Evolutionary conservation across 176 grass and related monocot genomes (phyloP), one percentile per base, ranked within the genome.

Genomic region (Stipa capillata): DNA sequence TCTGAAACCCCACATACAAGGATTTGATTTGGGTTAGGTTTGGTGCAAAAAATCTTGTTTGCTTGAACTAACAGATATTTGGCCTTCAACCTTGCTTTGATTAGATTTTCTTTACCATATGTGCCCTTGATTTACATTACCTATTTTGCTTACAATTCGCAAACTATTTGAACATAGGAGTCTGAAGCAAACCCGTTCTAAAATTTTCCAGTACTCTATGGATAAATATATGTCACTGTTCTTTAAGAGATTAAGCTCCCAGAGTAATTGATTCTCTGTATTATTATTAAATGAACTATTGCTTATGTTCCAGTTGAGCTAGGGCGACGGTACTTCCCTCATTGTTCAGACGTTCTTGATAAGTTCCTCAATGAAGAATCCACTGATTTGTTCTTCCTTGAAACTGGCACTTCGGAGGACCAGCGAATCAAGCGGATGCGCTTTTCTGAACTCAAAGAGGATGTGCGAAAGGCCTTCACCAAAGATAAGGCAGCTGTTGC

Each of bases 301-400:
- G 6, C 7, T 32, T 31, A 60, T 82, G 25, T 56, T 85, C 54
- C 90, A 99, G 97, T 99, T 45, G 90, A 89, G 39, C 60, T 99
- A 11, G 97, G 97, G 40, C 78, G 97, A 34, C 65, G 75, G 37
- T 99, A 91, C 82, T 99, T 99, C 74, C 85, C 90, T 5, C 83
- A 93, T 54, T 99, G 97, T 74, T 99, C 97, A 3, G 78, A 87
- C 0, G 88, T 99, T 77, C 80, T 99, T 41, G 97, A 99, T 45
- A 95, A 94, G 65, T 95, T 95, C 65, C 90, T 99, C n/a, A 84
- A 91, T 2, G 90, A 95, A 70, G 92, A 99, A 63, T 84, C 85
- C 8, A 78, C 81, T 0, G 90, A 99, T 76, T 18, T 81, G 56
- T 51, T 86, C 56, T 93, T 87, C 65, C 90, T 95, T n/a, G 89